These are phyloP conservation scores for Thyridium curvatum DNA, from an alignment of 2,329 filamentous ascomycete genomes.

Conservation along the genomic window DNA sequence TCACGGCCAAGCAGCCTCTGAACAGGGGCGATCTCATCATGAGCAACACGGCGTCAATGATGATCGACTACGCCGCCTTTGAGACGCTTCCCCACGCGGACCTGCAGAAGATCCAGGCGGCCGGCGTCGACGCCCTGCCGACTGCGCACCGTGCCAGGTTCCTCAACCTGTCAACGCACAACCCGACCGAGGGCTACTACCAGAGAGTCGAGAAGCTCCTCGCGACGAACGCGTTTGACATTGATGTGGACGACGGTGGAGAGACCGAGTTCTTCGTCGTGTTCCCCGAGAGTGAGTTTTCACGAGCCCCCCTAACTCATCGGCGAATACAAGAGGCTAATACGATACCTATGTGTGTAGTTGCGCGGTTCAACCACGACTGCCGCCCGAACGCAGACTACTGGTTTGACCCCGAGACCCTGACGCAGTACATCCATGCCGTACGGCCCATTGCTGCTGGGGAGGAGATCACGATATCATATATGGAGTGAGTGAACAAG, in stretches of 20 bases:
- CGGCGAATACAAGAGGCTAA: too few relatives aligned
- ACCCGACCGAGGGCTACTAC: constrained; percentile 14
- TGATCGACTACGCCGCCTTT: constrained; percentile 32
- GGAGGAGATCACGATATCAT: constrained; percentile 36
- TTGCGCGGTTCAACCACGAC: constrained; percentile 37
- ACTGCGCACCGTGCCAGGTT: constrained; percentile 19
- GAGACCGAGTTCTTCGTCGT: constrained; percentile 22
- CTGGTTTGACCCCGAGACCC: constrained; percentile 28
- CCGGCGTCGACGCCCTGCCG: constrained; percentile 22
- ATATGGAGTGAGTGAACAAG: constrained; percentile 24
- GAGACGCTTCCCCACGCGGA: constrained; percentile 17
- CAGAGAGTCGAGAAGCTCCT: constrained; percentile 26
- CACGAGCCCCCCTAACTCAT: too few relatives aligned
- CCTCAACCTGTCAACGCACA: constrained; percentile 29
- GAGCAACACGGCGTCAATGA: constrained; percentile 27
- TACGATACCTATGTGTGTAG: too few relatives aligned
- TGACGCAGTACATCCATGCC: constrained; percentile 31
- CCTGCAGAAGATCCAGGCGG: constrained; percentile 21
- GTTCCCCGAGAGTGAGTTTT: constrained; percentile 27
- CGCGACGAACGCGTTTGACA: constrained; percentile 31
- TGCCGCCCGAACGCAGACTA: constrained; percentile 38
- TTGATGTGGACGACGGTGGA: constrained; percentile 18
- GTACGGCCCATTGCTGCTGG: constrained; percentile 30
- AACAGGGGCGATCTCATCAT: constrained; percentile 29
- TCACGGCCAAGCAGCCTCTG: constrained; percentile 26